Base-by-base conservation (phyloP, 306 rosid genomes). In the Dryas alaskensis region DNA sequence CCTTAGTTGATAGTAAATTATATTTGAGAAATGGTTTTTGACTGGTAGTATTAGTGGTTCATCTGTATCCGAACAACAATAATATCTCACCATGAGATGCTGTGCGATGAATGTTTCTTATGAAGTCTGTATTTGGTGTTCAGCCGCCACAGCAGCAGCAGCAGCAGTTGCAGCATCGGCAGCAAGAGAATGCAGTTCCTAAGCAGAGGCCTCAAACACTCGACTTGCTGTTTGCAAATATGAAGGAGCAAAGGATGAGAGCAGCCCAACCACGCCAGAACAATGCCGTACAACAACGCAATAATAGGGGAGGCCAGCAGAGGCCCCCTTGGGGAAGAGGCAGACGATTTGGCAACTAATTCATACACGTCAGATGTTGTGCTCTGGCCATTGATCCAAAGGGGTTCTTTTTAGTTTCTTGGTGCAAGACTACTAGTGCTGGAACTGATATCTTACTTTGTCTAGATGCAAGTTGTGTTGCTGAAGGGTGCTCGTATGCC, bases 211-310 rank as follows among this genome's bases (percentile, higher is more conserved):
- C 92, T 43, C 92, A 91, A 44, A 93, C 97, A 4, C 79, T 93
- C 45, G 98, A 93, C 81, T 88, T 87, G 3, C 74, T 87, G 73
- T 93, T 93, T 80, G 96, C 98, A 60, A 91, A 89, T 83, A 83
- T 91, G 92, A 89, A 80, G 83, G 92, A 91, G 85, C 91, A 93
- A 71, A 89, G 98, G 78, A 75, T 89, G 90, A 91, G 80, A 75
- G 76, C 53, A 74, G 76, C 53, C 8, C 67, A 75, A 37, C 78
- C 96, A 42, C 89, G 79, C 77, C 89, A 82, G 80, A 89, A 78
- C 75, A 81, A 76, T 76, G 74, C 42, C 10, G 81, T 60, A 69
- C 88, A 37, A 31, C 84, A 60, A 52, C 86, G 82, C 55, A 83
- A 75, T 64, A 86, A 85, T 40, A 78, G 84, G 61, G 81, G 82